phyloP scores from a whole-genome alignment of 805 yeast genomes.

The Barnettozyma salicaria region DNA sequence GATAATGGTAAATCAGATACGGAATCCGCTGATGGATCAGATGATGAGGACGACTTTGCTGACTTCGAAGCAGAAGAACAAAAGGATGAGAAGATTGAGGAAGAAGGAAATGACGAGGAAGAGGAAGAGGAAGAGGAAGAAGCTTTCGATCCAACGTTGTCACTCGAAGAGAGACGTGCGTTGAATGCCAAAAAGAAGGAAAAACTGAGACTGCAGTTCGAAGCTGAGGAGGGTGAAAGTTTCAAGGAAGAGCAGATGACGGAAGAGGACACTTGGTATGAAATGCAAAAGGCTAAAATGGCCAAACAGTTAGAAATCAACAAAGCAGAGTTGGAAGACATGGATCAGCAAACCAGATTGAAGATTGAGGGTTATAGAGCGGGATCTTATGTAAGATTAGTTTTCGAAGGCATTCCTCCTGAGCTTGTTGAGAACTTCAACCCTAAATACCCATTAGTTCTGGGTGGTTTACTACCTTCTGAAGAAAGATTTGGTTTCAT shows the following conservation, averaged over 20 bases:
- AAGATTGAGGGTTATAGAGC: conserved; percentile 89
- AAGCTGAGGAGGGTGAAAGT: conserved; percentile 67
- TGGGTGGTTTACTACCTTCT: conserved; percentile 88
- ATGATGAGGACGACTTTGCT: conserved; percentile 42
- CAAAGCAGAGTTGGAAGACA: conserved; percentile 63
- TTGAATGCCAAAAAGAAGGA: conserved; percentile 87
- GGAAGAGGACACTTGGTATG: conserved; percentile 96
- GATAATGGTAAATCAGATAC: conserved; percentile 18
- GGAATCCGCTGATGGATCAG: conserved; percentile 17
- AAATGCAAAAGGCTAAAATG: conserved; percentile 93
- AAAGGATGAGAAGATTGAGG: conserved; percentile 40
- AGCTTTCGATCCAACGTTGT: conserved; percentile 32
- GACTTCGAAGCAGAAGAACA: conserved; percentile 49
- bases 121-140: conserved; percentile 35
- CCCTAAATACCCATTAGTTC: conserved; percentile 75
- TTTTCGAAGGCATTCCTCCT: conserved; percentile 77
- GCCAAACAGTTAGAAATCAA: conserved; percentile 94
- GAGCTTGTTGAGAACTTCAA: conserved; percentile 85
- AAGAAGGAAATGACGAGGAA: conserved; percentile 33
- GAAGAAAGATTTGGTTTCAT: conserved; percentile 90
- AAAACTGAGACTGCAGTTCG: conserved; percentile 81
- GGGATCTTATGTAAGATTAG: conserved; percentile 89
- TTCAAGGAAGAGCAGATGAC: conserved; percentile 78
- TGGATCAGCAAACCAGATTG: conserved; percentile 72
- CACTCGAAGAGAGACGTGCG: conserved; percentile 71